Percentiles rank a stretch among this genome's conserved stretches.
phyloP scores from a whole-genome alignment of 1,284 basidiomycete genomes.

The Schizopora paradoxa region DNA sequence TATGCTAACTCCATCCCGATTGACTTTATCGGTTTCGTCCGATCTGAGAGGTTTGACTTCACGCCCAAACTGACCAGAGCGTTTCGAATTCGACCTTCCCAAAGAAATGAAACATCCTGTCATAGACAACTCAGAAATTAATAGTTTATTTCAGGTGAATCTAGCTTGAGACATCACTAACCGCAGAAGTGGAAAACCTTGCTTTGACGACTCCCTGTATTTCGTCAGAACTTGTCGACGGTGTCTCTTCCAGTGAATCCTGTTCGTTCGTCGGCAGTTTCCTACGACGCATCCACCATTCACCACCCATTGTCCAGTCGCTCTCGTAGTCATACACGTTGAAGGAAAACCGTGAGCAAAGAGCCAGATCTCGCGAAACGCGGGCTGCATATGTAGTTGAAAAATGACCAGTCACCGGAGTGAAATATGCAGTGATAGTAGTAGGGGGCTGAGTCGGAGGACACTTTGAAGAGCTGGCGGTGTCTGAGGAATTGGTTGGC shows the following conservation, averaged over 20 bases:
- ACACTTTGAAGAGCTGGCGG: constrained; percentile 28
- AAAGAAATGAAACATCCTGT: constrained; percentile 85
- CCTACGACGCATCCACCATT: constrained; percentile 80
- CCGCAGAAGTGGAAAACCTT: constrained; percentile 82
- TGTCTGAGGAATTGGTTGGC: constrained; percentile 33
- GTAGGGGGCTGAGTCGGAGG: constrained; percentile 75
- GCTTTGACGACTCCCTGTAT: constrained; percentile 86
- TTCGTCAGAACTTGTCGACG: constrained; percentile 31
- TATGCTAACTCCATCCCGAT: constrained; percentile 90
- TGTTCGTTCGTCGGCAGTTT: constrained; percentile 12
- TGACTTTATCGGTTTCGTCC: constrained; percentile 78
- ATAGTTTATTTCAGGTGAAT: constrained; percentile 4
- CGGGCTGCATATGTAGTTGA: constrained; percentile 89
- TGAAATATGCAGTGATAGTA: constrained; percentile 90
- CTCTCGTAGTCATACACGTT: constrained; percentile 97
- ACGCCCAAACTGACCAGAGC: constrained; percentile 88
- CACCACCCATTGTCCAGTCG: constrained; percentile 91
- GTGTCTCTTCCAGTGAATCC: constrained; percentile 9
- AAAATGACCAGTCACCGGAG: constrained; percentile 94
- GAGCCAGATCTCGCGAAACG: constrained; percentile 79
- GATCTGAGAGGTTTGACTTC: constrained; percentile 80
- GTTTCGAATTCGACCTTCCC: constrained; percentile 90
- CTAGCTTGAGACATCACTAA: constrained; percentile 32
- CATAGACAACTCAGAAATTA: constrained; percentile 15
- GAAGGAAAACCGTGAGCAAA: constrained; percentile 92